Conservation (phyloP, 78 protist genomes). For the Bodo saltans region DNA sequence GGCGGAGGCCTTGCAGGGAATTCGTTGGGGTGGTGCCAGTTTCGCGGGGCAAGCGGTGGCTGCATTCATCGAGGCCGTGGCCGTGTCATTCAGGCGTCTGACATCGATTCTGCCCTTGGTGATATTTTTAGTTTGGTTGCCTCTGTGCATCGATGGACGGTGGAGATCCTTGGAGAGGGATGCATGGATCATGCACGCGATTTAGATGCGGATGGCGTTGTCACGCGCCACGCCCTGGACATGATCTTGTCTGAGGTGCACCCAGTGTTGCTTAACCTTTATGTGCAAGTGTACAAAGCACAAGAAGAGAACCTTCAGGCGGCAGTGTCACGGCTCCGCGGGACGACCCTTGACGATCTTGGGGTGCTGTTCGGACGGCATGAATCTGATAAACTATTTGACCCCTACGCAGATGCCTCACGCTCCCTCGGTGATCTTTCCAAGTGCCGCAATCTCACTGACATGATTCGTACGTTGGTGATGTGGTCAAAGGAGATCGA, state of each 20-base stretch:
- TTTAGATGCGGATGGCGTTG: not conserved
- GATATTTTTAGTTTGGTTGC: not conserved
- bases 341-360: conserved; percentile 5
- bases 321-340: not conserved
- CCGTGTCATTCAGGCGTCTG: too few relatives aligned
- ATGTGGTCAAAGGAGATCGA: not conserved
- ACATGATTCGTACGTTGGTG: not conserved
- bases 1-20: not conserved
- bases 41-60: not conserved
- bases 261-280: not conserved
- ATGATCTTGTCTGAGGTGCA: not conserved
- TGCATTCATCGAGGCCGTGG: conserved; percentile 16
- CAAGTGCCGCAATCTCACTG: not conserved
- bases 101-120: not conserved
- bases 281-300: not conserved
- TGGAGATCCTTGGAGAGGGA: conserved; percentile 1
- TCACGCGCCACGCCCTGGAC: not conserved
- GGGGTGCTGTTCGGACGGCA: conserved; percentile 11
- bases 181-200: not conserved
- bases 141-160: not conserved
- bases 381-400: not conserved
- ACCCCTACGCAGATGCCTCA: not conserved
- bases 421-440: not conserved
- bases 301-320: not conserved
- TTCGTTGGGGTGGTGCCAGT: not conserved